Evolutionary conservation across 2,329 filamentous ascomycete genomes (phyloP).

Genomic region (Nothophaeocryptopus gaeumannii): DNA sequence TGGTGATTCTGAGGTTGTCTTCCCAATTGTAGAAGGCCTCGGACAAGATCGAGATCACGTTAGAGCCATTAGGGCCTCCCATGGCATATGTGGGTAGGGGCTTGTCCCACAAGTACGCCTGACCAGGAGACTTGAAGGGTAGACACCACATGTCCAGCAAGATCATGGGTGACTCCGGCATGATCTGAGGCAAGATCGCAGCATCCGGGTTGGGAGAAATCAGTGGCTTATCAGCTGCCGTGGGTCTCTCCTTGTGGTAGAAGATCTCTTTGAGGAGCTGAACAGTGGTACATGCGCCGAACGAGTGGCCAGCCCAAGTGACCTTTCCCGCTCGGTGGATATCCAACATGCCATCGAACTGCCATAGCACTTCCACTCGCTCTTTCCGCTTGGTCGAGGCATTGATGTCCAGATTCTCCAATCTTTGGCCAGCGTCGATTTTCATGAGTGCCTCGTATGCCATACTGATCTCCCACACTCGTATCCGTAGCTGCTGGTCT

Average conservation of each 20-base stretch:
- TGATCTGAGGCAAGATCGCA: slow-evolving; percentile 63
- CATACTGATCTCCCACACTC: slow-evolving; percentile 74
- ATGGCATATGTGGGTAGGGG: slow-evolving; percentile 66
- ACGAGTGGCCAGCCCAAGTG: slow-evolving; percentile 76
- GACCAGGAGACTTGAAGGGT: slow-evolving; percentile 63
- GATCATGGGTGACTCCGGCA: slow-evolving; percentile 61
- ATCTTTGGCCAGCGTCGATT: slow-evolving; percentile 57
- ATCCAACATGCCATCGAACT: slow-evolving; percentile 62
- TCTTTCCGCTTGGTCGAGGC: slow-evolving; percentile 37
- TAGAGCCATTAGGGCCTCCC: slow-evolving; percentile 52
- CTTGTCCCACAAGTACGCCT: slow-evolving; percentile 64
- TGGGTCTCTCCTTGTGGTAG: slow-evolving; percentile 50
- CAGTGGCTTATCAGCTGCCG: slow-evolving; percentile 54
- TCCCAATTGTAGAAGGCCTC: slow-evolving; percentile 77
- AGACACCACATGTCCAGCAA: slow-evolving; percentile 81
- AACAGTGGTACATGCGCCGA: slow-evolving; percentile 70
- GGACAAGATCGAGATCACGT: slow-evolving; percentile 68
- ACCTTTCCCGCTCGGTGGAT: slow-evolving; percentile 70
- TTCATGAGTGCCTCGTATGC: slow-evolving; percentile 66
- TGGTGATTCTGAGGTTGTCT: slow-evolving; percentile 67
- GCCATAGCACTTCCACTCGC: slow-evolving; percentile 49
- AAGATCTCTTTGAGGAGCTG: slow-evolving; percentile 79
- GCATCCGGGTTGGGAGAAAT: slow-evolving; percentile 59
- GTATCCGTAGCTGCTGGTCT: slow-evolving; percentile 69
- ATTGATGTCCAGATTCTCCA: slow-evolving; percentile 48